Base-by-base conservation (phyloP, 495 filamentous ascomycete genomes). In the Lasiosphaeria miniovina region DNA sequence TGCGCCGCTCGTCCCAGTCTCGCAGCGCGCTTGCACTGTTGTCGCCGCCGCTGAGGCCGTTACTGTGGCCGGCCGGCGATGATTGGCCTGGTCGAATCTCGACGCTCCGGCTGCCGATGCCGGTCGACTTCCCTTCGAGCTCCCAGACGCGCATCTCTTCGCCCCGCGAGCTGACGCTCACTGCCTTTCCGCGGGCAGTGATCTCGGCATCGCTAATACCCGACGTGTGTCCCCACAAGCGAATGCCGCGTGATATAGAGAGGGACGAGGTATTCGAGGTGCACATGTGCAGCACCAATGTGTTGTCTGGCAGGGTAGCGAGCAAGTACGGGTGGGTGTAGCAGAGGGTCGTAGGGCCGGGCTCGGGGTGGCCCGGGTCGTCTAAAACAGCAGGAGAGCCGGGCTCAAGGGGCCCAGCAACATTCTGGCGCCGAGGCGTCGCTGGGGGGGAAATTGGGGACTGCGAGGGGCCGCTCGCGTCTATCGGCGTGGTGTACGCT, bases 91-190 rank as follows among this genome's bases (percentile, higher is more conserved):
- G 74, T 31, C 70, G 66, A 14, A 81, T 71, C 61, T 78, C 72
- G 15, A 80, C 67, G 49, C 76, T 76, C 33, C 66, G 65, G 9
- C 72, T 75, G 14, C 57, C 62, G 14, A 58, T 48, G 11, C 58
- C 61, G 31, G 70, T 66, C 15, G 87, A 75, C 14, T 88, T 82
- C 4, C 86, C 86, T 74, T 98, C 94, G 6, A 98, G 82, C 63
- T 97, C 93, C 94, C 94, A 98, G 7, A 98, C 86, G 6, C 93
- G 82, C 52, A 98, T 82, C 67, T 98, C 94, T 58, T 92, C 86
- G 10, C 93, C 94, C 12, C 82, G 77, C 5, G 81, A 80, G 66
- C 89, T 92, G 33, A 97, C 88, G 15, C 91, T 96, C 0, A 98
- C 89, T 0, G 94, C 94, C 70, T 91, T 96, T 11, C 94, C 94